Evolutionary conservation across 768 basidiomycete species (phyloP).

Genomic region (Thelephora ganbajun): DNA sequence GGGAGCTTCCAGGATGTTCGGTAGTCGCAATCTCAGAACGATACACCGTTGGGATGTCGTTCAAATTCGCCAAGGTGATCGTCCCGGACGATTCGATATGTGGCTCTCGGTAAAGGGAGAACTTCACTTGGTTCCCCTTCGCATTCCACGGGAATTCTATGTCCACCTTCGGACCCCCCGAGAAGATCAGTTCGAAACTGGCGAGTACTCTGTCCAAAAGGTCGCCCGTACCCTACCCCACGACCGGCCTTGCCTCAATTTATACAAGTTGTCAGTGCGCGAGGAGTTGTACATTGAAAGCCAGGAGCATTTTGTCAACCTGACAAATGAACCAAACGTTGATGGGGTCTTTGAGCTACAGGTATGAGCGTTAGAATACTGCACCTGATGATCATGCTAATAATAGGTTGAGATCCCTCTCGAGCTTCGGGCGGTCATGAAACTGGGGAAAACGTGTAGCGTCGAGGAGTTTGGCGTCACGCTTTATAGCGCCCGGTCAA

Average conservation of each 20-base stretch:
- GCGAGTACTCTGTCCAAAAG: conserved; percentile 57
- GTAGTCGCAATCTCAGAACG: conserved; percentile 38
- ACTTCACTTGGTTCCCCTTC: conserved; percentile 66
- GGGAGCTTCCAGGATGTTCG: conserved; percentile 64
- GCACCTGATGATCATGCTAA: not conserved
- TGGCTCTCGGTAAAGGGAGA: conserved; percentile 80
- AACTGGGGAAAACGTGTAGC: conserved; percentile 72
- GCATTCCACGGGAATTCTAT: conserved; percentile 87
- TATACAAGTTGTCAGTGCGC: conserved; percentile 72
- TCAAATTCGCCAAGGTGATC: conserved; percentile 69
- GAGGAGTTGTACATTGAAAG: conserved; percentile 77
- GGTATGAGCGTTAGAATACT: conserved; percentile 26
- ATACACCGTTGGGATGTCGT: conserved; percentile 83
- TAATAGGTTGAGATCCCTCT: conserved; percentile 53
- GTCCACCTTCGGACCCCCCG: conserved; percentile 68
- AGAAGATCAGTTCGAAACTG: conserved; percentile 52
- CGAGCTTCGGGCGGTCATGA: conserved; percentile 65
- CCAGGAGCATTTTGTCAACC: conserved; percentile 82
- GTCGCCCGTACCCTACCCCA: conserved; percentile 71
- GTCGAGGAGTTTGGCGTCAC: conserved; percentile 53
- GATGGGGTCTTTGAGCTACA: conserved; percentile 92
- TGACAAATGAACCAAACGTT: conserved; percentile 88
- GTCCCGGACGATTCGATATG: conserved; percentile 69
- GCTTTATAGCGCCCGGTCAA: conserved; percentile 68
- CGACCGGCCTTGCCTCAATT: conserved; percentile 57